A percentile compares a stretch with the other conserved stretches of the same genome.
Evolutionary conservation across 768 basidiomycete species (phyloP).

Genomic region (Mycena galopus): DNA sequence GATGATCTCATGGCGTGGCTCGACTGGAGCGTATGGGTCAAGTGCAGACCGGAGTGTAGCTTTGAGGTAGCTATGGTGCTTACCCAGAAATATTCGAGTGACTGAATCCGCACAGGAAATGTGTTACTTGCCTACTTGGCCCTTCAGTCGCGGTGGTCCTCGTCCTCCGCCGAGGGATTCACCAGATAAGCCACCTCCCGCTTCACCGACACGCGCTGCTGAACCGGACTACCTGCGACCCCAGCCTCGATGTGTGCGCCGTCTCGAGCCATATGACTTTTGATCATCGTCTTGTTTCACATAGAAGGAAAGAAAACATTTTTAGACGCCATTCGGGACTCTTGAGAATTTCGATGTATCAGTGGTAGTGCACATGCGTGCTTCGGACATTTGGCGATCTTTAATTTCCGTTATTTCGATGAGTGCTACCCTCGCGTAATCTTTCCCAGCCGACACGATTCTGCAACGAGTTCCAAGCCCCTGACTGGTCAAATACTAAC

Average conservation of each 20-base stretch:
- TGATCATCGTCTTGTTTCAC: background rate
- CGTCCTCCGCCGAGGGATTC: background rate
- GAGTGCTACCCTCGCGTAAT: background rate
- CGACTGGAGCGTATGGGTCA: slow-evolving; percentile 42
- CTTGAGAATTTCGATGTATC: background rate
- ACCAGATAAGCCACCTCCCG: background rate
- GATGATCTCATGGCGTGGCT: slow-evolving; percentile 38
- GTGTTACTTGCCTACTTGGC: slow-evolving; percentile 42
- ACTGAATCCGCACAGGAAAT: slow-evolving; percentile 31
- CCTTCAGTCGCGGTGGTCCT: slow-evolving; percentile 15
- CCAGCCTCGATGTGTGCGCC: slow-evolving; percentile 28
- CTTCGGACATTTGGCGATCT: background rate
- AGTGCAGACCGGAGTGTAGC: slow-evolving; percentile 39
- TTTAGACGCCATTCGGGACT: background rate
- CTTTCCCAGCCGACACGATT: background rate
- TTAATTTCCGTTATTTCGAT: background rate
- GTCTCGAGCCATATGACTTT: slow-evolving; percentile 10
- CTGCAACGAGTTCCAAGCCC: background rate
- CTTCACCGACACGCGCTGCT: background rate
- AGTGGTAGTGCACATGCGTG: slow-evolving; percentile 3
- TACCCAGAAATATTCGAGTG: background rate
- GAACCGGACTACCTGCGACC: slow-evolving; percentile 17
- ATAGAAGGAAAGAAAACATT: background rate
- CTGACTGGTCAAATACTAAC: background rate
- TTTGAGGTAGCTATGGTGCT: slow-evolving; percentile 35